Evolutionary conservation across 495 filamentous ascomycete genomes (phyloP), one percentile per base, ranked within the genome.

Genomic region (Collariella sp.): DNA sequence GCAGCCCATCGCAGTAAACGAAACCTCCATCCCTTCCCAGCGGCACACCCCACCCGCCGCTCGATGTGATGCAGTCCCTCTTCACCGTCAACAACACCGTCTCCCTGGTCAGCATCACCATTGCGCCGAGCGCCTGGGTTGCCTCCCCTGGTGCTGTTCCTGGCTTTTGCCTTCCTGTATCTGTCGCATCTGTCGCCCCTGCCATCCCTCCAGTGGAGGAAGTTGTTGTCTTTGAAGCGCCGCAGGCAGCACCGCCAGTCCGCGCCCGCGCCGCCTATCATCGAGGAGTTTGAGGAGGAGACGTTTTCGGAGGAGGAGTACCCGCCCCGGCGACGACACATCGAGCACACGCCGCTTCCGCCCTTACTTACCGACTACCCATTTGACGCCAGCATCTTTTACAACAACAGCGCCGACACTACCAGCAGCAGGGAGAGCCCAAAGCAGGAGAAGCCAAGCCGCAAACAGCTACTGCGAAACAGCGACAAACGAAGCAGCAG

Each of bases 11-110:
- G 29, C 35, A 35, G 24, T 36, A 48, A 40, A 55, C 52, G 38
- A 43, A 22, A 15, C 33, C 41, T 29, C 51, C 39, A n/a, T n/a
- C n/a, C n/a, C 41, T 46, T 16, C 31, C 42, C 20, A 22, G 39
- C 43, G 23, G 15, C 43, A 48, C 23, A 7, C 23, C 41, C 20
- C 31, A 33, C 5, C 15, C 22, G 16, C 41, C 33, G 33, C 26
- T 55, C 16, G 44, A 44, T 50, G 65, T 66, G 64, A 75, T 77
- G 74, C 66, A 63, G 61, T 72, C 73, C 18, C 65, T 77, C 59
- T 63, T 81, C 56, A 75, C 74, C 31, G 68, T 81, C 55, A 69
- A 79, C 62, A 79, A 75, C 69, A 69, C 78, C 67, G 69, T 77
- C 58, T 70, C 76, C 41, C 68, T 81, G 40, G 54, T 81, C 52